These are phyloP conservation scores for Marasmius sp. DNA, from an alignment of 1,284 basidiomycete species.

Conservation along the genomic window DNA sequence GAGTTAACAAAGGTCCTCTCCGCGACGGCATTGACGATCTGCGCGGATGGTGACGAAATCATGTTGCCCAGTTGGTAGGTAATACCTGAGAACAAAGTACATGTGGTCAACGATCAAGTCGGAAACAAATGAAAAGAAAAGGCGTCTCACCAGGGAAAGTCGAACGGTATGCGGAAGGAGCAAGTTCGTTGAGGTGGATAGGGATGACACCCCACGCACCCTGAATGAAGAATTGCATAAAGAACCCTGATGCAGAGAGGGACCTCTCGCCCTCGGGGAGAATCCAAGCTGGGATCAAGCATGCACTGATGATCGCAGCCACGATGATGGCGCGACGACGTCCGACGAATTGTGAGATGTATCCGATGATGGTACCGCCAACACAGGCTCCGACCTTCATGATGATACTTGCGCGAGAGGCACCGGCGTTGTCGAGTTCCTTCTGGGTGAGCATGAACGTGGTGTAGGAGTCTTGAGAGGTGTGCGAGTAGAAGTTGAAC, in stretches of 20 bases:
- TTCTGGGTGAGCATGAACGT: slow-evolving; percentile 12
- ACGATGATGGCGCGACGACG: slow-evolving; percentile 10
- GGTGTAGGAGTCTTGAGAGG: slow-evolving; percentile 14
- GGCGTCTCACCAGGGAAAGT: slow-evolving; percentile 31
- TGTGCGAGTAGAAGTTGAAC: slow-evolving; percentile 15
- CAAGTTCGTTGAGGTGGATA: slow-evolving; percentile 36
- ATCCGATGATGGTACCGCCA: slow-evolving; percentile 13
- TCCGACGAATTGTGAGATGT: slow-evolving; percentile 11
- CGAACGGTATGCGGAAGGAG: slow-evolving; percentile 41
- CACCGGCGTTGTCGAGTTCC: slow-evolving; percentile 9
- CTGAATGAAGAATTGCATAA: slow-evolving; percentile 16
- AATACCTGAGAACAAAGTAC: slow-evolving; percentile 9
- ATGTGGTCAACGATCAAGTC: neutral
- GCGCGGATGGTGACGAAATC: slow-evolving; percentile 12
- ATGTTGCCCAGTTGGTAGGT: slow-evolving; percentile 40
- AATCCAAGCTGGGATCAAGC: slow-evolving; percentile 14
- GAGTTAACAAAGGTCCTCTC: neutral
- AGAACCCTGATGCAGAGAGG: slow-evolving; percentile 12
- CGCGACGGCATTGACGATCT: slow-evolving; percentile 6
- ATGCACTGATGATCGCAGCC: slow-evolving; percentile 7
- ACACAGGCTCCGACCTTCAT: slow-evolving; percentile 14
- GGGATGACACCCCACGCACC: slow-evolving; percentile 17
- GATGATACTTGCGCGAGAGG: slow-evolving; percentile 12
- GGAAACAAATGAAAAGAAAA: neutral
- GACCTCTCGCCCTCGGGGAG: slow-evolving; percentile 4